phyloP scores from a whole-genome alignment of 352 stramenopile genomes.

The Globisporangium yorkense region DNA sequence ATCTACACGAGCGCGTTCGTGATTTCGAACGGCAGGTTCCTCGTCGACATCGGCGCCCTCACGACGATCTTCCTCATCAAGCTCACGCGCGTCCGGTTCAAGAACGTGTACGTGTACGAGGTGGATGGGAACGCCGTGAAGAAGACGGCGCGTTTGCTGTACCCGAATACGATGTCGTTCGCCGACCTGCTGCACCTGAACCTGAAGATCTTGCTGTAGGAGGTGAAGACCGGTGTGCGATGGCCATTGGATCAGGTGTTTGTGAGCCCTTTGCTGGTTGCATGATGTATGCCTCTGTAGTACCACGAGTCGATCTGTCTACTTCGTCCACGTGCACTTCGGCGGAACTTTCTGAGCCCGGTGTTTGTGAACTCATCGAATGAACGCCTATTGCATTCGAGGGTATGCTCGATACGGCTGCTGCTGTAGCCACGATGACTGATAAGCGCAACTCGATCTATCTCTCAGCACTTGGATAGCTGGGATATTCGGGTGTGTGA shows the following conservation, averaged over 20 bases:
- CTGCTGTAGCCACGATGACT: too few species aligned
- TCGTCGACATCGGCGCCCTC: conserved; percentile 11
- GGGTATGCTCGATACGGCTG: too few species aligned
- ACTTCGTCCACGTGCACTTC: too few species aligned
- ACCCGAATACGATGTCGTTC: conserved; percentile 4
- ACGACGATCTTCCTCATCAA: conserved; percentile 4
- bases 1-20: conserved; percentile 32
- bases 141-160: conserved; percentile 5
- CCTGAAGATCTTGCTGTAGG: conserved; percentile 11
- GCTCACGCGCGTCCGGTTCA: conserved; percentile 1
- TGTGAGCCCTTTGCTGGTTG: too few species aligned
- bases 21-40: conserved; percentile 27
- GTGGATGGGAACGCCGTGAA: conserved; percentile 4
- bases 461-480: too few species aligned
- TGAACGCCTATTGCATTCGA: too few species aligned
- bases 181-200: conserved; percentile 1
- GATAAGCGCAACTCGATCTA: too few species aligned
- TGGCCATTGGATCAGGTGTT: neutral
- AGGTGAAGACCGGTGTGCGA: neutral
- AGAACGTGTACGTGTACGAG: conserved; percentile 8
- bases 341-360: too few species aligned
- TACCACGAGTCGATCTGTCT: too few species aligned
- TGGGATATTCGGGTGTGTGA: too few species aligned
- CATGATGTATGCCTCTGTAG: too few species aligned
- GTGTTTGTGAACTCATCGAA: too few species aligned